Base-by-base conservation (phyloP, 495 filamentous ascomycete species). In the Choiromyces venosus region DNA sequence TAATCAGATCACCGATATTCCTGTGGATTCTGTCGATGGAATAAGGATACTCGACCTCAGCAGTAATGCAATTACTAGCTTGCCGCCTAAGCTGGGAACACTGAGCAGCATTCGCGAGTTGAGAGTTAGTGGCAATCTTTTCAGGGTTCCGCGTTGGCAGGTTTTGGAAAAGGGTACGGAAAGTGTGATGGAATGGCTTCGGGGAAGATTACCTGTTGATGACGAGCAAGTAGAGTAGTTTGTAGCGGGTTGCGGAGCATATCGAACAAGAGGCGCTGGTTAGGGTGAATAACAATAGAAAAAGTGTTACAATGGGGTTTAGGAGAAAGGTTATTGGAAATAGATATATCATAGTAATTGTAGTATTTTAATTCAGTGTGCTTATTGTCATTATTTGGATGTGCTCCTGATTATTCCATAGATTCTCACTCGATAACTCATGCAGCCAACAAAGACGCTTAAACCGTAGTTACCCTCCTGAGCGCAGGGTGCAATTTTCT, bases 151-250 rank as follows among this genome's bases (percentile, higher is more conserved):
- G n/a, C 86, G 91, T 56, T 93, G 90, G 86, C 92, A 91, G 69
- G 86, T 96, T 19, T 83, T 98, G 71, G 91, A 93, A 70, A 92
- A 93, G 73, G 94, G 94, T 10, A 97, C 93, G 0, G 92, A 96
- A 79, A 89, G 91, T 25, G 87, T 93, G n/a, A 84, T 97, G 76
- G 86, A 90, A 68, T 98, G 92, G 90, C 81, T 97, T 71, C 88
- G 91, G 73, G 91, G 91, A 67, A 87, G 90, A 72, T 90, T 98
- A 46, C 90, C 91, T 0, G 86, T 85, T 18, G 87, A 88, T 36
- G 91, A 91, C 19, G 76, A 79, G 18, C 65, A 78, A 40, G 39
- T 21, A 29, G n/a, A 56, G 46, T 56, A 56, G 46, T 56, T 56
- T 29, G 66, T 36, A 18, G 36, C 65, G 8, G 46, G n/a, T 29